phyloP scores from a whole-genome alignment of 169 alveolate genomes.

The Eimeria sp. region DNA sequence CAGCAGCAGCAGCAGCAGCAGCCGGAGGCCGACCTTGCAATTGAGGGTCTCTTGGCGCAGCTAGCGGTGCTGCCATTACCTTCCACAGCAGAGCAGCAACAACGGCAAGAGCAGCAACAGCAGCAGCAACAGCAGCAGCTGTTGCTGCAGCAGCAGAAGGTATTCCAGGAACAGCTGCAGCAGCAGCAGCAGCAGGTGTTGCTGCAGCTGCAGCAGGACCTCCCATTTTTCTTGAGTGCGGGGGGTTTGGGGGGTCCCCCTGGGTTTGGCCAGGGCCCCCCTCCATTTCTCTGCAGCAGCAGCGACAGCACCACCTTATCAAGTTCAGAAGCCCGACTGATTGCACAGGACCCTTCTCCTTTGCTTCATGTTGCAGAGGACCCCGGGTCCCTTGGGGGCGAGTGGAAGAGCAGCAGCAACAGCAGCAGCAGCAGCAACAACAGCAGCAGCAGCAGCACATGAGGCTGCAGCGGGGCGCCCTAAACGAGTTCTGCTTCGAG shows the following conservation, averaged over 20 bases:
- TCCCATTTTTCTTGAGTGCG: background rate
- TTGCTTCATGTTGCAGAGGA: background rate
- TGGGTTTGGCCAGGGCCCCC: slow-evolving; percentile 13
- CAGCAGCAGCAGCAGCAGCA: slow-evolving; percentile 49
- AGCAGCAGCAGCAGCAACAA: slow-evolving; percentile 43
- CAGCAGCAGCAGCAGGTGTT: too few relatives aligned
- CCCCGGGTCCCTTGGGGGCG: slow-evolving; percentile 24
- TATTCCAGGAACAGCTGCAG: too few relatives aligned
- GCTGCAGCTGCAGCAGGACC: background rate
- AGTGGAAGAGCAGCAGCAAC: slow-evolving; percentile 56
- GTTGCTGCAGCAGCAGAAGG: slow-evolving; percentile 32
- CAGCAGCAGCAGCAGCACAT: background rate
- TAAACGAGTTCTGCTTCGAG: slow-evolving; percentile 10
- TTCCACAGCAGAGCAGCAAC: slow-evolving; percentile 33
- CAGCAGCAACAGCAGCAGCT: background rate
- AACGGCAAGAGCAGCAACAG: background rate
- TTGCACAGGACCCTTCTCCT: background rate
- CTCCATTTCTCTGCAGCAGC: background rate
- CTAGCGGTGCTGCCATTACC: slow-evolving; percentile 42
- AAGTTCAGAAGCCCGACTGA: background rate
- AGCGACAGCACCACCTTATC: background rate
- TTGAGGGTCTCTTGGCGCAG: slow-evolving; percentile 46
- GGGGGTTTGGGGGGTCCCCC: slow-evolving; percentile 37
- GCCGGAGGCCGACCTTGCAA: slow-evolving; percentile 36
- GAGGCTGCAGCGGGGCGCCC: background rate